Conservation (phyloP, 2,329 filamentous ascomycete genomes). For the Xylariales sp. region DNA sequence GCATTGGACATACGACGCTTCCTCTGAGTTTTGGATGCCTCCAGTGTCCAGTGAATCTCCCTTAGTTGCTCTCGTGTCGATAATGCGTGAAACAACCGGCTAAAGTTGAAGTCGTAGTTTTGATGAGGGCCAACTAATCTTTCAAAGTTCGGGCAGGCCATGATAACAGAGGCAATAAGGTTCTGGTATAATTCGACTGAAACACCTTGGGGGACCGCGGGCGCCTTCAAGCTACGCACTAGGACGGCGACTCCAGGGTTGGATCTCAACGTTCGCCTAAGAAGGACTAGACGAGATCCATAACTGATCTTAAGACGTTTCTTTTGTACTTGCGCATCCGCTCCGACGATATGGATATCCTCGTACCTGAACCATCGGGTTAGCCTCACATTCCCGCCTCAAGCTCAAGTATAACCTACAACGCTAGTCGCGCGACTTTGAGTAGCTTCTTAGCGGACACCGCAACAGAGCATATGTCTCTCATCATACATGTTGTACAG, state of each 20-base stretch:
- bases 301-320: slow-evolving; percentile 67
- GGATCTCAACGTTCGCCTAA: slow-evolving; percentile 67
- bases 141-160: slow-evolving; percentile 74
- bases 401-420: slow-evolving; percentile 55
- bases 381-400: neutral
- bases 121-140: slow-evolving; percentile 65
- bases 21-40: slow-evolving; percentile 53
- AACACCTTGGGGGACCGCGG: slow-evolving; percentile 57
- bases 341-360: slow-evolving; percentile 68
- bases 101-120: slow-evolving; percentile 66
- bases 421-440: slow-evolving; percentile 60
- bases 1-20: slow-evolving; percentile 50
- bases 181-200: slow-evolving; percentile 65
- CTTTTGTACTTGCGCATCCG: slow-evolving; percentile 65
- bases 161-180: slow-evolving; percentile 68
- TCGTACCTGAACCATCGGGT: slow-evolving; percentile 59
- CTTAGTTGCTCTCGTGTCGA: slow-evolving; percentile 66
- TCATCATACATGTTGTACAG: slow-evolving; percentile 74
- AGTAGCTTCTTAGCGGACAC: slow-evolving; percentile 64
- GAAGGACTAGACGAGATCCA: slow-evolving; percentile 65
- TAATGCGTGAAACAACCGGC: slow-evolving; percentile 68
- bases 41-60: slow-evolving; percentile 70
- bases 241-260: slow-evolving; percentile 64
- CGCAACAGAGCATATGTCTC: slow-evolving; percentile 66
- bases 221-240: slow-evolving; percentile 69